Conservation (phyloP, 1,139 yeast species). For the Scheffersomyces insectosa region DNA sequence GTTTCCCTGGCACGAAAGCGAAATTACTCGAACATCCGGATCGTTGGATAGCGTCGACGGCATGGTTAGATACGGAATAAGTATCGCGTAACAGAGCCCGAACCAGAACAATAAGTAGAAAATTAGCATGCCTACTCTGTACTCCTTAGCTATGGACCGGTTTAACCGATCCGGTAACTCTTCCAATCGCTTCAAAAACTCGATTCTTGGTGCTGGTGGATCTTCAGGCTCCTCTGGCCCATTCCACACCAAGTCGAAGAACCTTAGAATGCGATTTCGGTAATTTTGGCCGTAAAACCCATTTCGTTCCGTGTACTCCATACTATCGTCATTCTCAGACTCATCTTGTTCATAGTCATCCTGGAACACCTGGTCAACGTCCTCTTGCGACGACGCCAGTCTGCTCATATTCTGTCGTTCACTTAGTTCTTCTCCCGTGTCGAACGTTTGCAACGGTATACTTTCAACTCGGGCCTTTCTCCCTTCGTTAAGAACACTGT, state of each 20-base stretch:
- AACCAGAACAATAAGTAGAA: constrained; percentile 42
- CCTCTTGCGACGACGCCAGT: too few species aligned
- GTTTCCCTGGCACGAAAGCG: constrained; percentile 20
- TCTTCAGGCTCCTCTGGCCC: constrained; percentile 57
- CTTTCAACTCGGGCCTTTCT: too few species aligned
- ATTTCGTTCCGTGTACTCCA: too few species aligned
- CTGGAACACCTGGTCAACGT: too few species aligned
- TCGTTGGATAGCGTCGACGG: constrained; percentile 28
- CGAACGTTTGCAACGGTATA: too few species aligned
- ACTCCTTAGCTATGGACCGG: constrained; percentile 23
- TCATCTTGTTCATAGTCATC: too few species aligned
- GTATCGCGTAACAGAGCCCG: constrained; percentile 25
- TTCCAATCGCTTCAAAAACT: constrained; percentile 35
- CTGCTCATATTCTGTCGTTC: too few species aligned
- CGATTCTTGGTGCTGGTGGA: constrained; percentile 41
- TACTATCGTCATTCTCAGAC: too few species aligned
- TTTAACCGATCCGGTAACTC: constrained; percentile 42
- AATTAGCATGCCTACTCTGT: constrained; percentile 31
- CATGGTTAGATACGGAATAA: constrained; percentile 40
- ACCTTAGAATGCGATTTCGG: not conserved
- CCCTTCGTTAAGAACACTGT: too few species aligned
- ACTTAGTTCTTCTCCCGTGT: too few species aligned
- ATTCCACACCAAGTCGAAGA: constrained; percentile 32
- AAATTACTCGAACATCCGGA: constrained; percentile 7
- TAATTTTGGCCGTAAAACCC: too few species aligned